Conservation (phyloP, 305 asterid species). For the Fraxinus angustifolia region DNA sequence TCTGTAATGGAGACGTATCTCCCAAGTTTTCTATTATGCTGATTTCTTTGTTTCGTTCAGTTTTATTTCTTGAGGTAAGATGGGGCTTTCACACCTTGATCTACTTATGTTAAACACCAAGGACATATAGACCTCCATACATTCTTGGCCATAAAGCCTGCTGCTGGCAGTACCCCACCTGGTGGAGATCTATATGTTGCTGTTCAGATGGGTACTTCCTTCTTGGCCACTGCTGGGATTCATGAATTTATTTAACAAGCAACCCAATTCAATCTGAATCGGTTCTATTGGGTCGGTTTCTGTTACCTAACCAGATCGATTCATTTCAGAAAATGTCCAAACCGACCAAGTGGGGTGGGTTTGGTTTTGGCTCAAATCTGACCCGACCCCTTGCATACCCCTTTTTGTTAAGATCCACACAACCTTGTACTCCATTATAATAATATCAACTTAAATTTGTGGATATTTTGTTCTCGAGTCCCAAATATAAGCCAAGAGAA, state of each 20-base stretch:
- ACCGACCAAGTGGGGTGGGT: neutral
- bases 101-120: neutral
- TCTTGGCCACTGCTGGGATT: neutral
- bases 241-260: neutral
- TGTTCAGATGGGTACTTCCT: neutral
- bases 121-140: neutral
- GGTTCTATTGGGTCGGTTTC: neutral
- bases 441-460: neutral
- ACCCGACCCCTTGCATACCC: neutral
- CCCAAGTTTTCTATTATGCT: neutral
- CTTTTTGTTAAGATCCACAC: neutral
- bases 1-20: neutral
- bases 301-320: neutral
- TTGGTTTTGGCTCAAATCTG: neutral
- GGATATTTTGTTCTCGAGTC: neutral
- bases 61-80: neutral
- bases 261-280: neutral
- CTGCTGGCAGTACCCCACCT: neutral
- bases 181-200: neutral
- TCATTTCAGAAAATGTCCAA: neutral
- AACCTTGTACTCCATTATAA: too few relatives aligned
- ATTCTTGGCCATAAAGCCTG: neutral
- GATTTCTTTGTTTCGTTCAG: neutral
- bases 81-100: neutral
- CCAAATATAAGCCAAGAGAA: neutral